Evolutionary conservation across 371 early-diverging fungal species (phyloP).

Genomic region (Funneliformis caledonium): DNA sequence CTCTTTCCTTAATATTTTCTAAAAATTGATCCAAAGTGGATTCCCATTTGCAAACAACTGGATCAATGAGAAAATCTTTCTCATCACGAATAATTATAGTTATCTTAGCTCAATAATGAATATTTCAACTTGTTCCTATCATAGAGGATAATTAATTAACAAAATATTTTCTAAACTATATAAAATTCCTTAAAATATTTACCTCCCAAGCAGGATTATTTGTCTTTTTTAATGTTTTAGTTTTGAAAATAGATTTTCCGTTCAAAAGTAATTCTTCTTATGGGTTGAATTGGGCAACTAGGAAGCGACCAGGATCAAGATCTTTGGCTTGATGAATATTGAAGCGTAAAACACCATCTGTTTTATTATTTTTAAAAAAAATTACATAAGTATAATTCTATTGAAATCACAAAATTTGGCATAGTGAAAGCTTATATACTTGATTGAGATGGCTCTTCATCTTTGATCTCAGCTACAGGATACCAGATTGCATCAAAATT

Average conservation of each 20-base stretch:
- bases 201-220: constrained; percentile 56
- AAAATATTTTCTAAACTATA: background rate
- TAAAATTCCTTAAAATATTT: background rate
- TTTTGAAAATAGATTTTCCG: constrained; percentile 51
- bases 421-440: background rate
- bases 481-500: constrained; percentile 31
- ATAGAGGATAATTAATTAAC: background rate
- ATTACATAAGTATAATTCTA: background rate
- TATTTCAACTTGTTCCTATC: constrained; percentile 48
- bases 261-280: constrained; percentile 56
- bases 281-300: constrained; percentile 49
- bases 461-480: constrained; percentile 34
- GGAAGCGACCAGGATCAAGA: constrained; percentile 45
- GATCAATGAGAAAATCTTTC: constrained; percentile 48
- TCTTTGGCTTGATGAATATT: constrained; percentile 59
- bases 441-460: constrained; percentile 24
- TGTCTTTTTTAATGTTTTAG: constrained; percentile 53
- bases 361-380: background rate
- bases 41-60: constrained; percentile 52
- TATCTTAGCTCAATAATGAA: constrained; percentile 50
- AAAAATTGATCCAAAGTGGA: constrained; percentile 50
- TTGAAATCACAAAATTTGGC: background rate
- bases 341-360: constrained; percentile 58
- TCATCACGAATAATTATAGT: constrained; percentile 53
- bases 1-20: constrained; percentile 47